These are phyloP conservation scores for Fusarium irregulare DNA, from an alignment of 2,329 filamentous ascomycete genomes.

Conservation along the genomic window DNA sequence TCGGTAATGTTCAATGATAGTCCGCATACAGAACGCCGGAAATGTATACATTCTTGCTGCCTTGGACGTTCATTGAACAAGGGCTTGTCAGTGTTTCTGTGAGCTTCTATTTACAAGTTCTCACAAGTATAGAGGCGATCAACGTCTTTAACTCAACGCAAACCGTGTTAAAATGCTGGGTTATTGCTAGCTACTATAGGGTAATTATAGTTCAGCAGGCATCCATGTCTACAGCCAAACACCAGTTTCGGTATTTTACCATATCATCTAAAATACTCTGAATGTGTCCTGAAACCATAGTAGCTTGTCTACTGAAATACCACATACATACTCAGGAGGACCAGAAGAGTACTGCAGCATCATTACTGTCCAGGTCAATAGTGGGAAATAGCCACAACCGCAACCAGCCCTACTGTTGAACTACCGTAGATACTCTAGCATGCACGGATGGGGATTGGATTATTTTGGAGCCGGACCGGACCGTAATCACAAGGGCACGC, in stretches of 20 bases:
- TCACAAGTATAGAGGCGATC: not conserved
- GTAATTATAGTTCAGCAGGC: not conserved
- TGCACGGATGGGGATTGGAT: conserved; percentile 14
- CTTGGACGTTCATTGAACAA: not conserved
- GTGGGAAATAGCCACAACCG: conserved; percentile 7
- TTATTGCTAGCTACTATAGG: not conserved
- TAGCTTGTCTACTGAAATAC: not conserved
- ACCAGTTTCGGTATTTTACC: not conserved
- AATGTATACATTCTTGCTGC: not conserved
- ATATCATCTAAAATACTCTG: not conserved
- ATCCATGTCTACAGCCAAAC: not conserved
- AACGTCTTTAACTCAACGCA: not conserved
- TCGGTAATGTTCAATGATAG: not conserved
- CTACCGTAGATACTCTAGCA: not conserved
- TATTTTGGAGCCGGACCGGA: conserved; percentile 28
- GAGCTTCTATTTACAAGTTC: not conserved
- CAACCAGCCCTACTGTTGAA: conserved; percentile 7
- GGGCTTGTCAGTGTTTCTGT: not conserved
- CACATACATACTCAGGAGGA: not conserved
- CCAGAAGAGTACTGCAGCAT: not conserved
- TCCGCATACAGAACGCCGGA: too few species aligned
- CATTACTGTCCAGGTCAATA: not conserved
- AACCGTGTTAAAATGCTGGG: not conserved
- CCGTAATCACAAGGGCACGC: conserved; percentile 31
- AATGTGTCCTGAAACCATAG: not conserved